A percentile compares a stretch with the other conserved stretches of the same genome.
Conservation (phyloP, 1,139 yeast species). For the Lodderomyces metapsilosis region DNA sequence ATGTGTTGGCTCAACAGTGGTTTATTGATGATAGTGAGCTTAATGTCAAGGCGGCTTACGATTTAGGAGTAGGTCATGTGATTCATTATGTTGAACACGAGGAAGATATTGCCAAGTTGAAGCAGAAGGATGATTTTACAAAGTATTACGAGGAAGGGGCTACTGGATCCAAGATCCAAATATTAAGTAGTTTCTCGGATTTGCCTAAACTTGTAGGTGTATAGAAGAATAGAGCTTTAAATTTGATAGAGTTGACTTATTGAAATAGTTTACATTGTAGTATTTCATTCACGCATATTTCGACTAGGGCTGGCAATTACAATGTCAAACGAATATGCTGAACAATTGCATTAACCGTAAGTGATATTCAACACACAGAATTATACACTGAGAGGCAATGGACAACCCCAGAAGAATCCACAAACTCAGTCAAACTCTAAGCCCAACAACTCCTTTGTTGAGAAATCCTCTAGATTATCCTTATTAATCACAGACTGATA, state of each 20-base stretch:
- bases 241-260: no score
- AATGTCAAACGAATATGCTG: no score
- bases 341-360: no score
- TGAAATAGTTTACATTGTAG: no score
- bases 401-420: no score
- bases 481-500: constrained; percentile 22
- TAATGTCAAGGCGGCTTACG: constrained; percentile 57
- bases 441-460: constrained; percentile 11
- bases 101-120: constrained; percentile 34
- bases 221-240: constrained; percentile 1
- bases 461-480: constrained; percentile 11
- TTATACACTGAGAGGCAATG: no score
- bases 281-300: no score
- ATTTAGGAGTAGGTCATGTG: constrained; percentile 51
- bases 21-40: constrained; percentile 83
- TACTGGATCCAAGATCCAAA: background rate
- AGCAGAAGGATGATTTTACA: constrained; percentile 27
- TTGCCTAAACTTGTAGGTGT: constrained; percentile 4
- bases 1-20: constrained; percentile 32
- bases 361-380: no score
- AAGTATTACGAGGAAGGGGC: constrained; percentile 35
- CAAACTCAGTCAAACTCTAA: constrained; percentile 13
- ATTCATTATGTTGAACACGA: constrained; percentile 59
- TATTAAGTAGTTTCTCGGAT: constrained; percentile 1
- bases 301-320: no score